Conservation (phyloP, 176 grass and related monocot genomes). For the Cenchrus americanus region DNA sequence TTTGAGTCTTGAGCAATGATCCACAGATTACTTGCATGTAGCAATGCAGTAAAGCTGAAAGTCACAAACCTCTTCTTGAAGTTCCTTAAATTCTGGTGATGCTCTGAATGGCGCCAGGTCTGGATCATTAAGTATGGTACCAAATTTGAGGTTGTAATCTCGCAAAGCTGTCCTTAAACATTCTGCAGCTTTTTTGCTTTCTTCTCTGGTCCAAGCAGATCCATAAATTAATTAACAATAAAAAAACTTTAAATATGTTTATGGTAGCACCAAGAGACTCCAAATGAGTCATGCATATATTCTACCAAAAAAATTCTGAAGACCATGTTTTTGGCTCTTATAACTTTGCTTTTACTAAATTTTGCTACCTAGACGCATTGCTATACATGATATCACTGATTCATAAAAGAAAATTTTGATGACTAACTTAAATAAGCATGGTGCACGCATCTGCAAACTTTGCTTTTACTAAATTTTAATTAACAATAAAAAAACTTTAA, state of each 20-base stretch:
- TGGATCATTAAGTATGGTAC: slow-evolving; percentile 92
- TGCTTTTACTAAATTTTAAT: no score
- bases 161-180: slow-evolving; percentile 83
- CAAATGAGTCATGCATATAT: slow-evolving; percentile 9
- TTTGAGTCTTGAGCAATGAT: background rate
- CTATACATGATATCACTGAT: no score
- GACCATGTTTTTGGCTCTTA: slow-evolving; percentile 12
- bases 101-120: slow-evolving; percentile 89
- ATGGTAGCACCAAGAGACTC: background rate
- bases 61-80: slow-evolving; percentile 84
- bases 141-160: slow-evolving; percentile 95
- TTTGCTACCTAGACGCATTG: slow-evolving; percentile 1
- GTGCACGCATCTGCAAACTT: no score
- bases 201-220: slow-evolving; percentile 75
- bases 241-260: slow-evolving; percentile 11
- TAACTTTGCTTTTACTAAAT: background rate
- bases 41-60: slow-evolving; percentile 30
- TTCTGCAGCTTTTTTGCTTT: slow-evolving; percentile 76
- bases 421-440: no score
- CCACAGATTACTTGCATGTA: slow-evolving; percentile 17
- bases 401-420: no score
- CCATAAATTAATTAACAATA: slow-evolving; percentile 15
- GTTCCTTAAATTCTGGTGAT: slow-evolving; percentile 86
- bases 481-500: slow-evolving; percentile 18
- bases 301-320: slow-evolving; percentile 1